phyloP scores from a whole-genome alignment of 2,329 filamentous ascomycete species.

The Calonectria naviculata region DNA sequence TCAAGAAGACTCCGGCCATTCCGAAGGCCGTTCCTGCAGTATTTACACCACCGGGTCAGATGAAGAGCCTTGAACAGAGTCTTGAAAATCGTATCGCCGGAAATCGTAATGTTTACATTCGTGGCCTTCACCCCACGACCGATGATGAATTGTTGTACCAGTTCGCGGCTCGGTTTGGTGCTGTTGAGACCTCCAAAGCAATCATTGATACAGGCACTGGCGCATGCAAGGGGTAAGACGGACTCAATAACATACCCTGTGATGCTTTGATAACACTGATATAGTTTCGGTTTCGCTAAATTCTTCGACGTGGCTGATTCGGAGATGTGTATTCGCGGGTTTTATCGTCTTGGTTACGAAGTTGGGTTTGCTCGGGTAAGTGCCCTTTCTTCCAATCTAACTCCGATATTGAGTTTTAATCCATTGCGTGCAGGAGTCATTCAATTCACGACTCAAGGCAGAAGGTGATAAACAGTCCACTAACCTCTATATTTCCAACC shows the following conservation, averaged over 20 bases:
- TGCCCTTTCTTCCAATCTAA: constrained; percentile 19
- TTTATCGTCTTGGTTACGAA: constrained; percentile 95
- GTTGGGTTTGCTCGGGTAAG: constrained; percentile 93
- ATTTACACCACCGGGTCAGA: constrained; percentile 84
- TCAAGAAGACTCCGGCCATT: constrained; percentile 82
- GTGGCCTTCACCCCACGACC: constrained; percentile 93
- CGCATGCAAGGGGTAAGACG: constrained; percentile 90
- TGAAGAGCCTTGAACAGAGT: constrained; percentile 93
- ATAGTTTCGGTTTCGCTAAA: constrained; percentile 96
- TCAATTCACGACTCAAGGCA: constrained; percentile 97
- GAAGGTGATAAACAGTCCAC: constrained; percentile 91
- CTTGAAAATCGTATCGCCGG: constrained; percentile 91
- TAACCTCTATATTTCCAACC: constrained; percentile 97
- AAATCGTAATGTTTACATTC: constrained; percentile 98
- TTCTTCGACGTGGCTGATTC: constrained; percentile 89
- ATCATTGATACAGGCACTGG: constrained; percentile 96
- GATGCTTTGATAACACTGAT: constrained; percentile 18
- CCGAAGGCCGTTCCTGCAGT: constrained; percentile 91
- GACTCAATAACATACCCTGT: not conserved
- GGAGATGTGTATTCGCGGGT: constrained; percentile 95
- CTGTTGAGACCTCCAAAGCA: constrained; percentile 96
- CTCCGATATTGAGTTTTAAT: constrained; percentile 6
- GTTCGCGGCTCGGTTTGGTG: constrained; percentile 89
- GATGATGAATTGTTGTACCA: constrained; percentile 88
- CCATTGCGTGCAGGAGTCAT: constrained; percentile 78